Evolutionary conservation across 805 yeast genomes (phyloP), one percentile per base, ranked within the genome.

Genomic region (Metschnikowia baotianmanensis): DNA sequence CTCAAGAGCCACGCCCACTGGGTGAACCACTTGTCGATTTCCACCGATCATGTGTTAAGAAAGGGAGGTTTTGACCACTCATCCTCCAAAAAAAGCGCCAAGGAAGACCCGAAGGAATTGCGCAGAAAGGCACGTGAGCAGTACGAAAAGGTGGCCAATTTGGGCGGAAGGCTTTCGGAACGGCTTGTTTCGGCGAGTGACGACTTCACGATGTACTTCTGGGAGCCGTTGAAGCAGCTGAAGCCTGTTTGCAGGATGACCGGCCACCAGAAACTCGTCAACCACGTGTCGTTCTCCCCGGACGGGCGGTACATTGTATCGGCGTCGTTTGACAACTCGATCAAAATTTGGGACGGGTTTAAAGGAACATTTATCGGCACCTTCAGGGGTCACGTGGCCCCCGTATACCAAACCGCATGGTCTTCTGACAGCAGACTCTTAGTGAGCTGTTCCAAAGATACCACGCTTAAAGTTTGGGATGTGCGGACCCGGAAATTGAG

Each of bases 401-500:
- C 98, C 3, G 99, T 93, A 0, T 93, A 93, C 62, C 97, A 91
- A 65, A 88, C 96, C 4, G 87, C 98, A 0, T 93, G 99, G 99
- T 88, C 96, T 3, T 83, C 96, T 1, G 99, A 93, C 58, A 86
- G 91, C 62, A 72, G 99, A 52, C 68, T 91, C 26, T 69, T 93
- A 42, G 99, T 89, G 8, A 85, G 96, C 57, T 86, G 96, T 62
- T 89, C 97, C 11, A 91, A 91, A 59, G 98, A 91, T 62, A 90
- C 98, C 1, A 91, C 98, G 1, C 73, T 91, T 57, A 91, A 91
- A 62, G 96, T 91, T 2, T 91, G 98, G 98, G 97, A 91, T 58
- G 81, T 91, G 17, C 78, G 86, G 55, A 86, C 96, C 3, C 75
- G 83, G 48, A 91, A 91, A 58, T 69, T 93, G 41, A 76, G 80